A percentile compares a stretch with the other conserved stretches of the same genome.
phyloP scores from a whole-genome alignment of 768 basidiomycete species.

The Psilocybe azurescens region DNA sequence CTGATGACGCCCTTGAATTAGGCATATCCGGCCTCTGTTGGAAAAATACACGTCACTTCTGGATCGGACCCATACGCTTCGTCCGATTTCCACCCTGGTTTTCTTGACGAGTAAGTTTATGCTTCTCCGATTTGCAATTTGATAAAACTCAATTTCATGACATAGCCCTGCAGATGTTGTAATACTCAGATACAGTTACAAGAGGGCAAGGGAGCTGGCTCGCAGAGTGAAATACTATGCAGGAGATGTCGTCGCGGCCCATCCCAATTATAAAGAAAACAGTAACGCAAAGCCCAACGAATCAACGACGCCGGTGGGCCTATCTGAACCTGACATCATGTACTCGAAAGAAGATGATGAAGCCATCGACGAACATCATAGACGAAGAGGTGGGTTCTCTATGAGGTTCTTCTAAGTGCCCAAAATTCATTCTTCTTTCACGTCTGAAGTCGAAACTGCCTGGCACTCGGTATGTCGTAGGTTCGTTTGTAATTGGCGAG shows the following conservation, averaged over 20 bases:
- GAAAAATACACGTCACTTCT: slow-evolving; percentile 53
- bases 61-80: slow-evolving; percentile 44
- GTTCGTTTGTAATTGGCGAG: no score
- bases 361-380: slow-evolving; percentile 44
- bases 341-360: slow-evolving; percentile 47
- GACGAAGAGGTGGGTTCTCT: slow-evolving; percentile 30
- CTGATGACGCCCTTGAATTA: slow-evolving; percentile 14
- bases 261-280: slow-evolving; percentile 41
- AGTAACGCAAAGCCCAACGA: slow-evolving; percentile 35
- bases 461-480: slow-evolving; percentile 44
- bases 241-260: slow-evolving; percentile 39
- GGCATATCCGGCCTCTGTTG: slow-evolving; percentile 53
- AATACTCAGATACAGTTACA: slow-evolving; percentile 56
- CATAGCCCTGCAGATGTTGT: slow-evolving; percentile 47
- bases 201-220: slow-evolving; percentile 55
- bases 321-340: slow-evolving; percentile 38
- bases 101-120: slow-evolving; percentile 44
- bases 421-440: neutral
- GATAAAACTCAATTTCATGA: neutral
- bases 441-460: slow-evolving; percentile 35
- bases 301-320: slow-evolving; percentile 32
- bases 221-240: slow-evolving; percentile 55
- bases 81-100: slow-evolving; percentile 51
- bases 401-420: neutral
- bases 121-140: neutral